Evolutionary conservation across 139 green algal genomes (phyloP).

Genomic region (Gonium pectorale): DNA sequence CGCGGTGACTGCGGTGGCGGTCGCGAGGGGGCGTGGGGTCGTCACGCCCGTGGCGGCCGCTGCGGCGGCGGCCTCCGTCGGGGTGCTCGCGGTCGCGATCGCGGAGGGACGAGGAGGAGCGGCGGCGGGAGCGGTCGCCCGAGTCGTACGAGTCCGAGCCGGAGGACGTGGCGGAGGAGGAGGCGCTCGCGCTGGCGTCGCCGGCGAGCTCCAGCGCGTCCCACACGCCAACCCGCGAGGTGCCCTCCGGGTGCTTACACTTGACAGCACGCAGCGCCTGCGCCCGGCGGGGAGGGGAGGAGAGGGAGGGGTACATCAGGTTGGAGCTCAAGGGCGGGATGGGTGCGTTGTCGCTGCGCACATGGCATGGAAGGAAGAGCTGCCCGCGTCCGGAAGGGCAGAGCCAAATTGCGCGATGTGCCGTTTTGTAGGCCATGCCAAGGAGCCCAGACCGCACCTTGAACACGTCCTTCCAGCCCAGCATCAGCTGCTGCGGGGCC

Average conservation of each 20-base stretch:
- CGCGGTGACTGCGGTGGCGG: too few relatives aligned
- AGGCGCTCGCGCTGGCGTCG: not conserved
- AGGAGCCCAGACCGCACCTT: not conserved
- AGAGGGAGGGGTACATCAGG: not conserved
- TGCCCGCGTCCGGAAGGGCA: too few relatives aligned
- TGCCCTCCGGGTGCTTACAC: conserved; percentile 24
- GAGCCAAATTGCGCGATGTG: too few relatives aligned
- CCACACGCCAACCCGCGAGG: conserved; percentile 20
- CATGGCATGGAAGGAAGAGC: too few relatives aligned
- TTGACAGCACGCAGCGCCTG: conserved; percentile 32
- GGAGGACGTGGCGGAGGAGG: not conserved
- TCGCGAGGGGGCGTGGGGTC: too few relatives aligned
- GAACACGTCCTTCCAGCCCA: conserved; percentile 44
- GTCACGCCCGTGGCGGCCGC: not conserved
- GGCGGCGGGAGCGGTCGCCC: too few relatives aligned
- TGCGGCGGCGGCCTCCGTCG: not conserved
- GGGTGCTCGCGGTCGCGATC: too few relatives aligned
- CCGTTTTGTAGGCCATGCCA: too few relatives aligned
- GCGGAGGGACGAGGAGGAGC: not conserved
- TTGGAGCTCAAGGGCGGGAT: too few relatives aligned
- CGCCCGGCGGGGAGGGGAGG: not conserved
- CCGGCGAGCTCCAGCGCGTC: conserved; percentile 21
- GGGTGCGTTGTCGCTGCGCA: too few relatives aligned
- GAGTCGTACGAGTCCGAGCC: too few relatives aligned
- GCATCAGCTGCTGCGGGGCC: not conserved